Evolutionary conservation across 208 protist species (phyloP), one percentile per base, ranked within the genome.

Genomic region (Leishmania aethiopica): DNA sequence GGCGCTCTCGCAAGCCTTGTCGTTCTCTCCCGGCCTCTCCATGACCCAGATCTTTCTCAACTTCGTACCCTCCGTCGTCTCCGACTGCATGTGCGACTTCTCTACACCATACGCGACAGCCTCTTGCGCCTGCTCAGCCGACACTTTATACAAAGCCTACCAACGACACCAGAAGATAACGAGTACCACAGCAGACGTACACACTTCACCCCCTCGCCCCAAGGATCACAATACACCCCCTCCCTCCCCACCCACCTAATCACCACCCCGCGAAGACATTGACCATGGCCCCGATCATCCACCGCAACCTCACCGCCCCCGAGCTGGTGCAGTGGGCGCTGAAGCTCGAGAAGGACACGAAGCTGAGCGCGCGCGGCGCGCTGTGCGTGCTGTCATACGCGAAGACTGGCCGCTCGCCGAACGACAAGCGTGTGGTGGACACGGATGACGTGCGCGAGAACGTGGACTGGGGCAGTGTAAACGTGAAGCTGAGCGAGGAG

Each of bases 391-490:
- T 84, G 70, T 98, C 95, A 45, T 98, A 98, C 79, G 89, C 85
- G 49, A 98, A 99, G 87, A 99, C 92, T 28, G 98, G 98, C 76
- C 90, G 98, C 73, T 98, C 90, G 32, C 97, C 98, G 60, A 86
- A 83, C 13, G 98, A 99, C 90, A 99, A 99, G 96, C 90, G 97
- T 82, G 89, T 99, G 75, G 95, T 98, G 28, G 84, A 95, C 76
- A 97, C 98, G 73, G 60, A 81, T 7, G 86, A 89, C 51, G 90
- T 93, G 59, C 80, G 60, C 73, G 67, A 91, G 22, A 92, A 97
- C 79, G 92, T 99, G 55, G 98, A 98, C 94, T 99, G 98, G 97
- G 98, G 98, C 45, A 86, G 83, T 55, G 96, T 99, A 15, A 99
- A 99, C 89, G 98, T 99, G 55, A 87, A 89, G 85, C 74, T 99